Conservation (phyloP, 192 early-diverging fungal genomes). For the Mortierella alpina region DNA sequence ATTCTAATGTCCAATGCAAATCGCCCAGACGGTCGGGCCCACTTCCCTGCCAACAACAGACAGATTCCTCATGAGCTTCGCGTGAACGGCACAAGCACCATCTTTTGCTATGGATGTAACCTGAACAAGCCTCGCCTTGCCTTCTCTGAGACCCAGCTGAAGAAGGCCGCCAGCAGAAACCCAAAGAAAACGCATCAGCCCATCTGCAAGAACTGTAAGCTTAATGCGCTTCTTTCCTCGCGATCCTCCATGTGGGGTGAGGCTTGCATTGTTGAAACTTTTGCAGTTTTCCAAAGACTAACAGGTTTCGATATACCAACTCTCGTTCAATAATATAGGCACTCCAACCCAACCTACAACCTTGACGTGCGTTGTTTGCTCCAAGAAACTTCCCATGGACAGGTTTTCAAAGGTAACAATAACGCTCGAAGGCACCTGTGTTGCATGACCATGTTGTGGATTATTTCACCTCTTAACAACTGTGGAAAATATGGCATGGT, state of each 20-base stretch:
- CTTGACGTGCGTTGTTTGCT: background rate
- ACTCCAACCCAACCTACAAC: slow-evolving; percentile 9
- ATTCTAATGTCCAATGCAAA: background rate
- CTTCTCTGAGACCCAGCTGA: slow-evolving; percentile 45
- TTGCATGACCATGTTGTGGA: background rate
- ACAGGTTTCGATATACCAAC: no score
- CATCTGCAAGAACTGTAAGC: slow-evolving; percentile 45
- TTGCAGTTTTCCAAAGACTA: no score
- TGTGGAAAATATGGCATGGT: no score
- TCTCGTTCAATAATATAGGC: background rate
- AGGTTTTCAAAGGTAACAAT: slow-evolving; percentile 4
- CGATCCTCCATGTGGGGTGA: no score
- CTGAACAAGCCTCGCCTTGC: slow-evolving; percentile 27
- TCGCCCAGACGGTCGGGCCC: slow-evolving; percentile 11
- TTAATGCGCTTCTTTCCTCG: background rate
- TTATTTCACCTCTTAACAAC: background rate
- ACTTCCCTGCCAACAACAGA: slow-evolving; percentile 34
- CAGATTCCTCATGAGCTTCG: slow-evolving; percentile 13
- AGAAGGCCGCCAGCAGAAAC: slow-evolving; percentile 20
- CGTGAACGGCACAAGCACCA: background rate
- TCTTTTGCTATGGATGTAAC: slow-evolving; percentile 45
- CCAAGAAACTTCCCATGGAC: background rate
- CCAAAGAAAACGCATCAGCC: slow-evolving; percentile 26
- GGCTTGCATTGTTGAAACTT: no score
- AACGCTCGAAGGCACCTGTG: background rate